Evolutionary conservation across 73 alveolate species (phyloP), one percentile per base, ranked within the genome.

Genomic region (Uronychia binucleata): DNA sequence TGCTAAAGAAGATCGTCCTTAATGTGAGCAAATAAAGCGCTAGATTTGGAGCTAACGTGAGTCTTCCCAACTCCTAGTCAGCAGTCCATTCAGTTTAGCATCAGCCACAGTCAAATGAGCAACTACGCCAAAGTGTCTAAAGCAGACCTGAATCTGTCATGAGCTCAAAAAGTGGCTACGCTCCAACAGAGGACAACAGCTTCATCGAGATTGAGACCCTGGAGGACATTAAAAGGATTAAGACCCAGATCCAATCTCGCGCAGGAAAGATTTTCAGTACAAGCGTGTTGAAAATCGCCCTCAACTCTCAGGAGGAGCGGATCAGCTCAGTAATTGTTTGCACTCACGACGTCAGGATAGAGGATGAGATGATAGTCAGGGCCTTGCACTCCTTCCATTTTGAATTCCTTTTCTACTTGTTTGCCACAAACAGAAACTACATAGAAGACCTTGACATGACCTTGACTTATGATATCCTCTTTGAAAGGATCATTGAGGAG

Each of bases 251-350:
- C 57, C 74, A 31, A 28, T 30, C 76, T 8, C 33, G 59, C 8
- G 87, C 81, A 5, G 95, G 90, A 31, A 26, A 31, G 31, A 74
- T 80, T 0, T 90, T 90, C 58, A 77, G 85, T 34, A 85, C 95
- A 26, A 85, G 75, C 58, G 87, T 80, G 28, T 33, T 90, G 35
- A 90, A 90, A 80, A 85, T 90, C 5, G 89, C 92, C 33, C 75
- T 90, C 31, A 90, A 84, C n/a, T 74, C 77, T 79, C 79, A 80
- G 57, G 92, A 90, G 57, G 95, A 90, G 31, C 79, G 77, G 59
- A 90, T 90, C 29, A 90, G 92, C 1, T 26, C 90, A 14, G 77
- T 85, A 0, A 35, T 90, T 27, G 81, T 76, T n/a, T 83, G 80
- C 59, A 31, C 58, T 29, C 83, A 90, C 82, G 29, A 59, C 0